Conservation (phyloP, 2,329 filamentous ascomycete species). For the Aspergillus sp. region DNA sequence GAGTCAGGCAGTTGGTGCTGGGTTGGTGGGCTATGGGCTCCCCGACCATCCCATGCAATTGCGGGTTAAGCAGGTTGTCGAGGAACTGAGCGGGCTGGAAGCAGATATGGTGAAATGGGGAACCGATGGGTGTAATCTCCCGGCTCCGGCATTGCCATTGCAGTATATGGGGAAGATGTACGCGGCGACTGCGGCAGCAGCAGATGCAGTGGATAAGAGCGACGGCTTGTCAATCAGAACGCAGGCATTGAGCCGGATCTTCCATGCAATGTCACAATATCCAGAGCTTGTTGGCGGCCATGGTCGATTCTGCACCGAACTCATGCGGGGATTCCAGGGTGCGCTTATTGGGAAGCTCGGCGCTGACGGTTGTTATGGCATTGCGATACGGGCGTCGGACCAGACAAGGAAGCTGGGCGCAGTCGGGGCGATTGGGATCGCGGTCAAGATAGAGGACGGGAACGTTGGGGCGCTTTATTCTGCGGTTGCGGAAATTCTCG, state of each 20-base stretch:
- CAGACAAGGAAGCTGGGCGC: constrained; percentile 39
- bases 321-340: constrained; percentile 45
- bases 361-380: constrained; percentile 51
- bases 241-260: constrained; percentile 36
- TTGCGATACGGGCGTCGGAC: constrained; percentile 43
- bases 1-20: constrained; percentile 36
- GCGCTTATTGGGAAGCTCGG: constrained; percentile 50
- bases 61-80: constrained; percentile 19
- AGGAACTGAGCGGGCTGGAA: constrained; percentile 35
- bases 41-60: constrained; percentile 40
- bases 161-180: constrained; percentile 36
- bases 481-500: constrained; percentile 45
- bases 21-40: constrained; percentile 37
- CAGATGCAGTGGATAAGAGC: constrained; percentile 4
- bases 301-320: constrained; percentile 48
- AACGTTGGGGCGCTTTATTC: constrained; percentile 47
- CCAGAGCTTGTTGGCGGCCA: constrained; percentile 49
- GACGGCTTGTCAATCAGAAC: constrained; percentile 18
- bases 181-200: constrained; percentile 39
- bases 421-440: constrained; percentile 40
- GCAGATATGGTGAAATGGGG: constrained; percentile 40
- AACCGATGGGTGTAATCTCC: constrained; percentile 51
- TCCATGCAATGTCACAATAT: constrained; percentile 43
- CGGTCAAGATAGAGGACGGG: constrained; percentile 53
- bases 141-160: constrained; percentile 47